These are phyloP conservation scores for Neonectria sp. DNA, from an alignment of 2,329 filamentous ascomycete genomes.

Conservation along the genomic window DNA sequence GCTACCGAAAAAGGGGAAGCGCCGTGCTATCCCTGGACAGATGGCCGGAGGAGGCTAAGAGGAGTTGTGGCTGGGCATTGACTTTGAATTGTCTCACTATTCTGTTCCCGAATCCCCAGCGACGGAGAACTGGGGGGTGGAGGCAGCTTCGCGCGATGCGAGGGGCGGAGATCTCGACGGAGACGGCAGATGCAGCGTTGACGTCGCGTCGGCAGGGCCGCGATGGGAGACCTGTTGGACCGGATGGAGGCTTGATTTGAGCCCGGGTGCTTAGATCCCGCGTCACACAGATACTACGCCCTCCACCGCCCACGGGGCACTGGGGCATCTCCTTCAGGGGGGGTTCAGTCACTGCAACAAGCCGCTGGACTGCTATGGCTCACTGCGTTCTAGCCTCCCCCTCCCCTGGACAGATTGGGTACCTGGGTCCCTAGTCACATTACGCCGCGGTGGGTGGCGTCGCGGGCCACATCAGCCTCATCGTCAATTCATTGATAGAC, in stretches of 20 bases:
- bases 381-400: not conserved
- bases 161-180: conserved; percentile 5
- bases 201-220: conserved; percentile 7
- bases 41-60: conserved; percentile 16
- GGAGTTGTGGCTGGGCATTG: conserved; percentile 9
- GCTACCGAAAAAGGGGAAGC: conserved; percentile 24
- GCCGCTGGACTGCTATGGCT: not conserved
- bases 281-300: conserved; percentile 1
- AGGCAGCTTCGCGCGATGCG: not conserved
- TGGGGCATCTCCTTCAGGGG: not conserved
- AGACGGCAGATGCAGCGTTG: conserved; percentile 12
- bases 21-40: conserved; percentile 16
- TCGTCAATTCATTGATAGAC: conserved; percentile 12
- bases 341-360: not conserved
- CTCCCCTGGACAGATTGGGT: no score
- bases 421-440: no score
- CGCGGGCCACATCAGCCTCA: conserved; percentile 13
- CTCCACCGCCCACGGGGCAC: not conserved
- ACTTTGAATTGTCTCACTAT: conserved; percentile 1
- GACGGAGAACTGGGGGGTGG: not conserved
- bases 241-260: conserved; percentile 15
- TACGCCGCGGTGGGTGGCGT: conserved; percentile 5
- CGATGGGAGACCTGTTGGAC: not conserved
- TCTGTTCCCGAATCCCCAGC: not conserved
- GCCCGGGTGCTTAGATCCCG: conserved; percentile 6